These are phyloP conservation scores for Nicotiana knightiana DNA, from an alignment of 257 asterid species.

Conservation along the genomic window DNA sequence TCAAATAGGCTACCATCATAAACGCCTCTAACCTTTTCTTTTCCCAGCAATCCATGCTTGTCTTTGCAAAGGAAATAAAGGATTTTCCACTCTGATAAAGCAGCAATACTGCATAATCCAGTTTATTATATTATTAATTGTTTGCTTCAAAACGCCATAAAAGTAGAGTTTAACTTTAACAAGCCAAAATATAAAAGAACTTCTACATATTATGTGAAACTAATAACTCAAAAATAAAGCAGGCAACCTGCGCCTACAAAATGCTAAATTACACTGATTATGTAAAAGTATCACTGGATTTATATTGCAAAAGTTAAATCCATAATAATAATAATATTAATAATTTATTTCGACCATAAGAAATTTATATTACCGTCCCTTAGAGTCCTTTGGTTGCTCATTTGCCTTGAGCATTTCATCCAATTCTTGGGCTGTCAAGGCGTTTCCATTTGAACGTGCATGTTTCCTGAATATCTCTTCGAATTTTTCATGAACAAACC, in stretches of 20 bases:
- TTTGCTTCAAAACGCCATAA: not conserved
- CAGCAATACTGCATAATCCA: constrained; percentile 47
- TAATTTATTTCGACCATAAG: too few relatives aligned
- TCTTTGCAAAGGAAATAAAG: constrained; percentile 66
- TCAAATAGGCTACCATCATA: constrained; percentile 86
- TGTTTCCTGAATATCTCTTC: constrained; percentile 63
- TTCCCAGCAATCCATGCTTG: constrained; percentile 48
- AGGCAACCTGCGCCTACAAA: too few relatives aligned
- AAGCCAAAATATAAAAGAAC: not conserved
- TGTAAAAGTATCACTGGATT: too few relatives aligned
- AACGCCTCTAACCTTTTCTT: constrained; percentile 48
- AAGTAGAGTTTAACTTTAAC: too few relatives aligned
- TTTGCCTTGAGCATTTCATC: constrained; percentile 47
- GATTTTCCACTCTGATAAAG: constrained; percentile 66
- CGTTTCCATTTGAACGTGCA: constrained; percentile 32
- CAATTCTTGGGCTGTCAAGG: constrained; percentile 62
- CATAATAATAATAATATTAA: too few relatives aligned
- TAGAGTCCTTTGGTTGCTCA: constrained; percentile 57
- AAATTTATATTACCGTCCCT: constrained; percentile 54
- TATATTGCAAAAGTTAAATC: too few relatives aligned
- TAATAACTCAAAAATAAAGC: too few relatives aligned
- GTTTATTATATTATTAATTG: not conserved
- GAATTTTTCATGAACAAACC: constrained; percentile 61
- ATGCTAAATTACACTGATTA: too few relatives aligned
- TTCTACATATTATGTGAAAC: too few relatives aligned